These are phyloP conservation scores for Cardamine resedifolia DNA, from an alignment of 345 rosid species.

Conservation along the genomic window DNA sequence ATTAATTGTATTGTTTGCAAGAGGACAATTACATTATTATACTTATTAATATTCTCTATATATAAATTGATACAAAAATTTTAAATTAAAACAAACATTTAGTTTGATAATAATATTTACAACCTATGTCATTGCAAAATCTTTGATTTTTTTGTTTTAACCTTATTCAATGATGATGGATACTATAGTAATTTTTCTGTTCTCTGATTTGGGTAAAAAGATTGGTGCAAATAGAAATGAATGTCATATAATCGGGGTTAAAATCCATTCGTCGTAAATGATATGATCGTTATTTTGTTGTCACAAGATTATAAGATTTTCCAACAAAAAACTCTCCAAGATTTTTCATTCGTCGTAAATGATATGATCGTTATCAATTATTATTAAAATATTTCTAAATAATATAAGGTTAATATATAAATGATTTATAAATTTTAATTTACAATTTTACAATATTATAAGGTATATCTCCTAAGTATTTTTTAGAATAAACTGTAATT, in stretches of 20 bases:
- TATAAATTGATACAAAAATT: not conserved
- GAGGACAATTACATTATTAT: constrained; percentile 5
- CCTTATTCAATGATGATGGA: not conserved
- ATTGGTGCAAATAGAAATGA: not conserved
- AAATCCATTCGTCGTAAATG: not conserved
- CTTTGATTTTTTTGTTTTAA: too few relatives aligned
- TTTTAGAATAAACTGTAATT: too few relatives aligned
- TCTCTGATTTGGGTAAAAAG: not conserved
- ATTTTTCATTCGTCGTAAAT: too few relatives aligned
- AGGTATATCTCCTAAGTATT: too few relatives aligned
- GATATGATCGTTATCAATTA: too few relatives aligned
- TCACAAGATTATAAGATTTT: too few relatives aligned
- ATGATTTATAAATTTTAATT: too few relatives aligned
- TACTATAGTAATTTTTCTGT: too few relatives aligned
- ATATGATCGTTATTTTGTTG: not conserved
- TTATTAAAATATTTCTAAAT: too few relatives aligned
- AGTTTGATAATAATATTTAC: not conserved
- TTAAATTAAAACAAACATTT: not conserved
- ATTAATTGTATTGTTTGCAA: constrained; percentile 17
- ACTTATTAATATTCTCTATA: not conserved
- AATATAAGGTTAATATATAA: too few relatives aligned
- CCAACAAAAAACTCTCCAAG: too few relatives aligned
- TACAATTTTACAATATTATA: too few relatives aligned
- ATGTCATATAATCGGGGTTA: not conserved
- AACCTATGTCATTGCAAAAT: not conserved